Percentiles rank a stretch among this genome's conserved stretches.
Conservation (phyloP, 371 early-diverging fungal species). For the Blakeslea trispora region DNA sequence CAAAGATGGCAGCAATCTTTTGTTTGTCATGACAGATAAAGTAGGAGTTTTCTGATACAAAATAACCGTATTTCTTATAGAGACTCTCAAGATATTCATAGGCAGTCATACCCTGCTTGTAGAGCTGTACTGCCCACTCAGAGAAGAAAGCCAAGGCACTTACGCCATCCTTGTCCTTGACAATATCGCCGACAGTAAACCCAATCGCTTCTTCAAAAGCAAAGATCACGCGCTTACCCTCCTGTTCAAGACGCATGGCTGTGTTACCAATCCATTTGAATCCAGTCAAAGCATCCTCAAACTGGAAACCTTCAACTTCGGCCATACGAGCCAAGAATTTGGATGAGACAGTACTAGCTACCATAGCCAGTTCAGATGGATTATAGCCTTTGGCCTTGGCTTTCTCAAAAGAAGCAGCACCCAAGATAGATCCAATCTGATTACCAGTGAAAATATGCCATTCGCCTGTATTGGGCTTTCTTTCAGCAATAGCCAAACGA, state of each 20-base stretch:
- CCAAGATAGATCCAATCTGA: constrained; percentile 89
- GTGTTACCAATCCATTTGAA: constrained; percentile 96
- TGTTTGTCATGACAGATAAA: constrained; percentile 83
- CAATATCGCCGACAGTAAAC: constrained; percentile 75
- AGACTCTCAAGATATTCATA: constrained; percentile 68
- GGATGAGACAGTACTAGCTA: constrained; percentile 90
- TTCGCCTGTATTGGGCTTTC: constrained; percentile 57
- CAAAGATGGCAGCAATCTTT: constrained; percentile 69
- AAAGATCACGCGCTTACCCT: constrained; percentile 72
- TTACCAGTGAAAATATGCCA: constrained; percentile 92
- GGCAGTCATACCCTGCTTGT: constrained; percentile 63
- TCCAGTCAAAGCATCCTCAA: constrained; percentile 92
- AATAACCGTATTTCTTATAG: constrained; percentile 87
- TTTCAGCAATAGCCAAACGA: constrained; percentile 89
- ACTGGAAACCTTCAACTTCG: constrained; percentile 74
- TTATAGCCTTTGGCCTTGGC: constrained; percentile 54
- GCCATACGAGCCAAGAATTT: constrained; percentile 83
- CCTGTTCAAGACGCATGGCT: constrained; percentile 62
- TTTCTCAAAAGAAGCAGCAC: constrained; percentile 68
- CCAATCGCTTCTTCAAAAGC: constrained; percentile 97
- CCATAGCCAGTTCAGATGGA: constrained; percentile 70
- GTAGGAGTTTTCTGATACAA: constrained; percentile 86
- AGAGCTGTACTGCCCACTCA: constrained; percentile 76
- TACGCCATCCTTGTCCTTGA: constrained; percentile 87
- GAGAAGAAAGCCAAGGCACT: constrained; percentile 82